Conservation (phyloP, 192 early-diverging fungal genomes). For the Umbelopsis sp. region DNA sequence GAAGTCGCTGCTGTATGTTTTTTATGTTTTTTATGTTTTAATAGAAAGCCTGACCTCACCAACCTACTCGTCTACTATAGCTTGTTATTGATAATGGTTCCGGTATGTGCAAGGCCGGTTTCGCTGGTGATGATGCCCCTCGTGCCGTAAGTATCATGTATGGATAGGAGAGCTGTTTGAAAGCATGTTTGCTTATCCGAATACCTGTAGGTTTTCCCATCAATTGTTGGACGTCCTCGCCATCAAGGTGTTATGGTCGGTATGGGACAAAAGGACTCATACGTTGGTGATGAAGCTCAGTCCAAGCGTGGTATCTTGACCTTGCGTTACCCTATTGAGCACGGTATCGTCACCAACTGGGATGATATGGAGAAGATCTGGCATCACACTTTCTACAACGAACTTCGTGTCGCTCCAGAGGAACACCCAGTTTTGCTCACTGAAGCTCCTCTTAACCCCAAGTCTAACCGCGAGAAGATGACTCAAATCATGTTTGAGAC, state of each 20-base stretch:
- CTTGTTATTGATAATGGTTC: constrained; percentile 93
- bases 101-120: constrained; percentile 95
- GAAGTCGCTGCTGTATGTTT: constrained; percentile 82
- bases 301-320: constrained; percentile 89
- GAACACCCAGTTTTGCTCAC: constrained; percentile 98
- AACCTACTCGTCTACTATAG: constrained; percentile 34
- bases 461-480: constrained; percentile 99
- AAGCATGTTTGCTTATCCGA: not conserved
- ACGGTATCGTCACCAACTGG: constrained; percentile 94
- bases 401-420: constrained; percentile 97
- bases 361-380: constrained; percentile 95
- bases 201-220: constrained; percentile 64
- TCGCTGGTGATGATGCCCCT: constrained; percentile 90
- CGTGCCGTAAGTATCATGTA: constrained; percentile 67
- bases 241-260: constrained; percentile 90
- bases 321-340: constrained; percentile 88
- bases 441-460: constrained; percentile 97
- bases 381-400: constrained; percentile 99
- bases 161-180: not conserved
- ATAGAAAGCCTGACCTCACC: not conserved
- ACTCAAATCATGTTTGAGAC: constrained; percentile 99
- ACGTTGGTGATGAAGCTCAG: constrained; percentile 90
- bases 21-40: not conserved
- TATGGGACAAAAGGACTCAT: constrained; percentile 91
- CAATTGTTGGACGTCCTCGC: constrained; percentile 85